Conservation (phyloP, 2,329 filamentous ascomycete genomes). For the Trichophyton simii region DNA sequence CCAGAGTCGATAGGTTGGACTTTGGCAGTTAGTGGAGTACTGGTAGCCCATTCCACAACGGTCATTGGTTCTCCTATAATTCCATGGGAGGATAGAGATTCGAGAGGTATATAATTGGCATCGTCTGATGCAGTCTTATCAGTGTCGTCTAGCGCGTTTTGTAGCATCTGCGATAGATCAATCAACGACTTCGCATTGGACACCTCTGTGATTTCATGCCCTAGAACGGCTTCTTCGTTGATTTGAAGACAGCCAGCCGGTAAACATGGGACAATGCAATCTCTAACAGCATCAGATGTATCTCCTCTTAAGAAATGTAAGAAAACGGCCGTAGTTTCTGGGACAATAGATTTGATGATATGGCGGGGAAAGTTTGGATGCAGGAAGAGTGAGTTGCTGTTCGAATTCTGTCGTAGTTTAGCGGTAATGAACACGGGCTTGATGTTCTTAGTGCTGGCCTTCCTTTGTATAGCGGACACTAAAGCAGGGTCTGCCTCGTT, state of each 20-base stretch:
- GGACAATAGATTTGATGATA: neutral
- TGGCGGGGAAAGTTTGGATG: neutral
- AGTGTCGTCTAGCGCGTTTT: neutral
- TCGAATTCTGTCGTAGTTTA: neutral
- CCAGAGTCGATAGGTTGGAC: conserved; percentile 1
- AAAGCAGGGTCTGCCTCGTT: neutral
- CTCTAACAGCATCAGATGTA: neutral
- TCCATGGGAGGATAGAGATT: neutral
- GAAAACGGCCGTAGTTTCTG: neutral
- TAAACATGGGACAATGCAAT: neutral
- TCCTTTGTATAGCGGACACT: neutral
- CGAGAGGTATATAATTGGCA: neutral
- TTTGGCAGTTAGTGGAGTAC: neutral
- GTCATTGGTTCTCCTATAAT: neutral
- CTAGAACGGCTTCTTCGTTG: neutral
- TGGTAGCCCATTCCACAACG: neutral
- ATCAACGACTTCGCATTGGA: neutral
- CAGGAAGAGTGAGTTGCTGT: neutral
- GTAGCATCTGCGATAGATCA: neutral
- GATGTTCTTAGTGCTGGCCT: neutral
- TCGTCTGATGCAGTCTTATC: neutral
- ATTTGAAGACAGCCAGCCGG: neutral
- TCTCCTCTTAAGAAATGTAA: neutral
- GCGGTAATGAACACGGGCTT: neutral
- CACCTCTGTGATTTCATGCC: neutral